Conservation (phyloP, 148 eudicot genomes). For the Silene latifolia region DNA sequence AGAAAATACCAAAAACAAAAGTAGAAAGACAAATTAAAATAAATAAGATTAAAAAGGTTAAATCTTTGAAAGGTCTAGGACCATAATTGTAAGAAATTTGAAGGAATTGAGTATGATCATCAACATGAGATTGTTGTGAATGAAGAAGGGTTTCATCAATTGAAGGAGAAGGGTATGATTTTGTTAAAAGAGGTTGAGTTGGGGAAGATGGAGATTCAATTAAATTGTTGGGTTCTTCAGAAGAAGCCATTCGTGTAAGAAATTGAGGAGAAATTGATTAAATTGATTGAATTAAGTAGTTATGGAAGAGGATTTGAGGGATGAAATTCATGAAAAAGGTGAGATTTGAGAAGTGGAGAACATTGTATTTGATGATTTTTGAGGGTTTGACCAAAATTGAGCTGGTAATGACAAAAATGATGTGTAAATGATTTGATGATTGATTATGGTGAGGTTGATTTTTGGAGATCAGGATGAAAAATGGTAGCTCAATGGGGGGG, state of each 20-base stretch:
- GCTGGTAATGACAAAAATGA: background rate
- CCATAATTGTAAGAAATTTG: constrained; percentile 68
- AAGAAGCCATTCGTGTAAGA: background rate
- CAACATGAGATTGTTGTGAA: constrained; percentile 34
- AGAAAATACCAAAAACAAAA: constrained; percentile 77
- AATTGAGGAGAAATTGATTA: background rate
- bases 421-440: constrained; percentile 5
- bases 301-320: background rate
- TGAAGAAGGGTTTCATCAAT: constrained; percentile 31
- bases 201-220: constrained; percentile 17
- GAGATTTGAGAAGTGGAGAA: constrained; percentile 3
- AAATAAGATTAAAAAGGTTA: constrained; percentile 69
- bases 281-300: background rate
- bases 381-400: background rate
- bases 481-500: background rate
- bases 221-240: background rate
- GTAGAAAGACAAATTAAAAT: constrained; percentile 51
- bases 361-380: background rate
- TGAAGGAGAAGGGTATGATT: constrained; percentile 46
- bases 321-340: background rate
- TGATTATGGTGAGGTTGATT: constrained; percentile 15
- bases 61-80: constrained; percentile 66
- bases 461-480: background rate
- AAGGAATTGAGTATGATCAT: constrained; percentile 50
- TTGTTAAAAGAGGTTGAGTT: constrained; percentile 64